Percentiles rank a stretch among this genome's conserved stretches.
These are phyloP conservation scores for Cystobasidiaceae sp. DNA, from an alignment of 1,284 basidiomycete species.

Conservation along the genomic window DNA sequence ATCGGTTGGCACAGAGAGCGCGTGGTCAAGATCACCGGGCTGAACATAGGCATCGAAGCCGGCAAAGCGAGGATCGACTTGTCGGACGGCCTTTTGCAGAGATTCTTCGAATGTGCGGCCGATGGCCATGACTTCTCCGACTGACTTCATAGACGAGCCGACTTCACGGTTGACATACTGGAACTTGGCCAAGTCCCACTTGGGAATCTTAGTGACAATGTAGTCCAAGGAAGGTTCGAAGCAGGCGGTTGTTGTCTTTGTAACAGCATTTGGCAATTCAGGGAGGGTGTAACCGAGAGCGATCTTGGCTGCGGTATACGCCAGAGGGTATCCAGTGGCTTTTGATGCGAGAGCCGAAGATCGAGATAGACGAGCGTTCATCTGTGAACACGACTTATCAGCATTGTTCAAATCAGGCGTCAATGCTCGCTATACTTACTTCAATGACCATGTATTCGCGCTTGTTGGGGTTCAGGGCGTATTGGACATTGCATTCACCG, in stretches of 20 bases:
- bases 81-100: slow-evolving; percentile 96
- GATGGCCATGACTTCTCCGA: slow-evolving; percentile 99
- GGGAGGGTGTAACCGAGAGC: slow-evolving; percentile 97
- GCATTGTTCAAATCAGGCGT: neutral
- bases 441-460: slow-evolving; percentile 94
- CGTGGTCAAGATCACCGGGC: slow-evolving; percentile 76
- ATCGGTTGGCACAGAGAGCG: slow-evolving; percentile 69
- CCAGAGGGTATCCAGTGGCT: slow-evolving; percentile 97
- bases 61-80: slow-evolving; percentile 79
- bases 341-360: slow-evolving; percentile 84
- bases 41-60: slow-evolving; percentile 66
- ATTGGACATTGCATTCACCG: slow-evolving; percentile 94
- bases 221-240: slow-evolving; percentile 99
- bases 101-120: slow-evolving; percentile 98
- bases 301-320: slow-evolving; percentile 98
- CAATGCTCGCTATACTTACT: no score
- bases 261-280: slow-evolving; percentile 96
- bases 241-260: slow-evolving; percentile 98
- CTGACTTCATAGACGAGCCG: slow-evolving; percentile 97
- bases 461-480: slow-evolving; percentile 88
- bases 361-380: slow-evolving; percentile 70
- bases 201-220: slow-evolving; percentile 99
- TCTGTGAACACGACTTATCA: slow-evolving; percentile 52
- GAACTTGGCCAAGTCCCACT: slow-evolving; percentile 99
- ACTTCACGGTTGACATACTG: slow-evolving; percentile 90